Conservation (phyloP, 2,329 filamentous ascomycete genomes). For the Plectosphaerella plurivora region DNA sequence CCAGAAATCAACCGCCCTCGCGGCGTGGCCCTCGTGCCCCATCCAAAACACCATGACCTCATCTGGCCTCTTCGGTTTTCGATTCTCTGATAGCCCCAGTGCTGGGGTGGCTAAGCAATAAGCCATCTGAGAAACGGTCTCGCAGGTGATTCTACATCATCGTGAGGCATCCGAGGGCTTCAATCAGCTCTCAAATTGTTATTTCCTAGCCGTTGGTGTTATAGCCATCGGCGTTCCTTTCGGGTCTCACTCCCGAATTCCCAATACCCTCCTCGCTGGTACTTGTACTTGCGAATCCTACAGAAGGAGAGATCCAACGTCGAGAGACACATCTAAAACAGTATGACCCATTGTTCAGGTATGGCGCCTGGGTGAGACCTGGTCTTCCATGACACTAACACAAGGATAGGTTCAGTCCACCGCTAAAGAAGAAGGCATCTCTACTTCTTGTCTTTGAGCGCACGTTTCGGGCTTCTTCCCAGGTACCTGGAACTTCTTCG, state of each 20-base stretch:
- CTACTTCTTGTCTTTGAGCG: too few species aligned
- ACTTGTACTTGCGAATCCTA: not conserved
- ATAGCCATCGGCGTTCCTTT: too few species aligned
- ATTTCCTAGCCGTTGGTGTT: too few species aligned
- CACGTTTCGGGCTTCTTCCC: too few species aligned
- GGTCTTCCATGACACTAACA: not conserved
- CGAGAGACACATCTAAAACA: not conserved
- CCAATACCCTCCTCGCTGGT: not conserved
- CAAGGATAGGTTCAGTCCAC: too few species aligned
- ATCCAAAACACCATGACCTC: not conserved
- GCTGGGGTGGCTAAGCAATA: constrained; percentile 43
- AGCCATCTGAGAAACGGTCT: constrained; percentile 19
- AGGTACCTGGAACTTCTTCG: too few species aligned
- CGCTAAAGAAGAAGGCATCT: too few species aligned
- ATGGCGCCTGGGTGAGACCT: not conserved
- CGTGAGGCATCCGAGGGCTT: not conserved
- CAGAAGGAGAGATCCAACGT: not conserved
- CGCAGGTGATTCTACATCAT: constrained; percentile 4
- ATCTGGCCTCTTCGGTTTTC: not conserved
- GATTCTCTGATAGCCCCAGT: constrained; percentile 43
- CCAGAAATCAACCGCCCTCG: not conserved
- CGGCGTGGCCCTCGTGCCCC: not conserved
- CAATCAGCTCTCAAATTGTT: not conserved
- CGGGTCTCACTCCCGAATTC: not conserved
- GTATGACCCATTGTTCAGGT: not conserved